A percentile compares a stretch with the other conserved stretches of the same genome.
Conservation (phyloP, 371 early-diverging fungal genomes). For the Syncephalastrum racemosum region DNA sequence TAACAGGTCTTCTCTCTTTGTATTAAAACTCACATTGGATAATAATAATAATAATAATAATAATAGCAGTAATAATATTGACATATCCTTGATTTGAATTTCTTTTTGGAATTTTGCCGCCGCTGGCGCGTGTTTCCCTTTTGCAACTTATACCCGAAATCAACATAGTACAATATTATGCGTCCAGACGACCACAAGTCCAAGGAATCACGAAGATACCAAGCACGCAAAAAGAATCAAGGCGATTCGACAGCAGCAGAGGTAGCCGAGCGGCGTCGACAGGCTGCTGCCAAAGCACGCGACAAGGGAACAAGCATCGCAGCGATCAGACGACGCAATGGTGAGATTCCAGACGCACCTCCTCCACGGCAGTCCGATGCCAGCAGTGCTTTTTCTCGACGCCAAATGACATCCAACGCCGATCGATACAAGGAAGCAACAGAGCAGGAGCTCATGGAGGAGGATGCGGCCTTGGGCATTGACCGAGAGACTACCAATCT, state of each 20-base stretch:
- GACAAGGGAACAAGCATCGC: slow-evolving; percentile 35
- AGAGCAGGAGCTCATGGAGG: slow-evolving; percentile 30
- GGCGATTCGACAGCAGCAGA: slow-evolving; percentile 44
- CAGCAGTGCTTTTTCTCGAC: slow-evolving; percentile 25
- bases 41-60: too few species aligned
- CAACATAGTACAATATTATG: slow-evolving; percentile 19
- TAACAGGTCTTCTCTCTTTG: neutral
- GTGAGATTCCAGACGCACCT: slow-evolving; percentile 22
- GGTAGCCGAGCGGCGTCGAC: slow-evolving; percentile 32
- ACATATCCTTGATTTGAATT: too few species aligned
- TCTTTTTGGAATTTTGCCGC: too few species aligned
- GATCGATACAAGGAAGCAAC: slow-evolving; percentile 43
- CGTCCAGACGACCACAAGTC: slow-evolving; percentile 51
- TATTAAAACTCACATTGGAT: neutral
- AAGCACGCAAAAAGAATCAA: slow-evolving; percentile 35
- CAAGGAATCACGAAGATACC: slow-evolving; percentile 46
- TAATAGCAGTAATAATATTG: too few species aligned
- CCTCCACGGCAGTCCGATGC: slow-evolving; percentile 9
- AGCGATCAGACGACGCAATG: slow-evolving; percentile 46
- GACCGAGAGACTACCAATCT: slow-evolving; percentile 51
- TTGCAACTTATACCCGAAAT: too few species aligned
- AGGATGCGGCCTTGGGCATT: slow-evolving; percentile 50
- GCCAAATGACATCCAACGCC: slow-evolving; percentile 34
- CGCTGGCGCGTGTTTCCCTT: too few species aligned
- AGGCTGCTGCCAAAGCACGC: slow-evolving; percentile 26